Percentiles rank a stretch among this genome's conserved stretches.
phyloP scores from a whole-genome alignment of 2,329 filamentous ascomycete genomes.

The Alternaria rosae region DNA sequence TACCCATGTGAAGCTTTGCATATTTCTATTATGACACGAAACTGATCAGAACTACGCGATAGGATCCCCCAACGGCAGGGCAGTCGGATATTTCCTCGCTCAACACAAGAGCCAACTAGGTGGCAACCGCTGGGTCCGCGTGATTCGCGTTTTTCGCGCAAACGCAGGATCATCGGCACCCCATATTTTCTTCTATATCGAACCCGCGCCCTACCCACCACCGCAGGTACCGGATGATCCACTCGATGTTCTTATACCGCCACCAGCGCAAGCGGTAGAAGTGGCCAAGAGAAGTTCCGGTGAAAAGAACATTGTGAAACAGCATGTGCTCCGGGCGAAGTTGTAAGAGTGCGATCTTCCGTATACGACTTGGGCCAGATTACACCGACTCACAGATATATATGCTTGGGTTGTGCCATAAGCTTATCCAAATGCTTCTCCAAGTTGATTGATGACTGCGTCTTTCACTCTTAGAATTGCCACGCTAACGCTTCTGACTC shows the following conservation, averaged over 20 bases:
- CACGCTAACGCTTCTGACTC: background rate
- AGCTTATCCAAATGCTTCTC: background rate
- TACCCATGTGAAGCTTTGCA: background rate
- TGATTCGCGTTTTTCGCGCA: background rate
- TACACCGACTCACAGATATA: background rate
- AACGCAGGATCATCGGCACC: background rate
- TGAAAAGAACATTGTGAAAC: conserved; percentile 8
- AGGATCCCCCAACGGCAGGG: conserved; percentile 7
- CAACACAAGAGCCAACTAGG: conserved; percentile 6
- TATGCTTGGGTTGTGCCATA: background rate
- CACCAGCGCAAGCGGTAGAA: background rate
- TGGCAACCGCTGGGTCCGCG: background rate
- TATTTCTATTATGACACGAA: background rate
- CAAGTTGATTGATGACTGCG: too few species aligned
- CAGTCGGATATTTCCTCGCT: conserved; percentile 1
- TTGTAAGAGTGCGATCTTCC: background rate
- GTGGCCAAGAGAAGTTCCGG: background rate
- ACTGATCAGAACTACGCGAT: background rate
- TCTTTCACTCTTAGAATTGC: background rate
- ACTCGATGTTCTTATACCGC: background rate
- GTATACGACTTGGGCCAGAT: background rate
- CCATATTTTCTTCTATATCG: background rate
- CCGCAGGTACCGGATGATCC: background rate
- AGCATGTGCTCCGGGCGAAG: conserved; percentile 4
- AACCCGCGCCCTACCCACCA: background rate